Evolutionary conservation across 2,329 filamentous ascomycete genomes (phyloP), one percentile per base, ranked within the genome.

Genomic region (Trichoderma sp.): DNA sequence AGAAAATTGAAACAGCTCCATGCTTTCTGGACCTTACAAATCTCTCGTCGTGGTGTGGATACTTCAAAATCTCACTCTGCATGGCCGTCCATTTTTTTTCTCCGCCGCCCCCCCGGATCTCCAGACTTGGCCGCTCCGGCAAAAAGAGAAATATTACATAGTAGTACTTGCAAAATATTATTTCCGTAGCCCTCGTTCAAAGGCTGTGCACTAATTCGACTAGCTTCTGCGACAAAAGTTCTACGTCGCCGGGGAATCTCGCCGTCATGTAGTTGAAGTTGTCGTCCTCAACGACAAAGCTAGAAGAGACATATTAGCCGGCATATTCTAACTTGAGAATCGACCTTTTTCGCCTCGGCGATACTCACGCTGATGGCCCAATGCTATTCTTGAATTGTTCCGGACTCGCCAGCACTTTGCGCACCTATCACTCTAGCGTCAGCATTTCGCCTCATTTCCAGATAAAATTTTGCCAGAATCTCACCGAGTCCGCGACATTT

Each of bases 181-280:
- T 35, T n/a, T 60, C 45, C 34, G 45, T 25, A 39, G 27, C 32
- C 19, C 59, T 48, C 9, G 5, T 19, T 56, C 58, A 53, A 50
- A 60, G 19, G 57, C 58, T 53, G 17, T 63, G 58, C 54, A 67
- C 67, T 58, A 68, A 22, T 22, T 61, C 39, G 13, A 71, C 70
- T 42, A 71, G 29, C 67, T 67, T 71, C 59, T 70, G 67, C n/a
- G 68, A 64, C 66, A 70, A 34, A 32, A 71, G 70, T 37, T 78
- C 76, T 2, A 79, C 79, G 70, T 84, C 83, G 3, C 74, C 78
- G 0, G 83, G 83, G 68, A 80, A 84, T 7, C 82, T 76, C 22
- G 78, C 83, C 69, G 80, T 84, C 70, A 84, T 74, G 70, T 84
- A 84, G 71, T 84, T 84, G 72, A 82, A 83, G 37, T 78, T 77